Evolutionary conservation across 2,329 filamentous ascomycete genomes (phyloP), one percentile per base, ranked within the genome.

Genomic region (Diplocarpon mali): DNA sequence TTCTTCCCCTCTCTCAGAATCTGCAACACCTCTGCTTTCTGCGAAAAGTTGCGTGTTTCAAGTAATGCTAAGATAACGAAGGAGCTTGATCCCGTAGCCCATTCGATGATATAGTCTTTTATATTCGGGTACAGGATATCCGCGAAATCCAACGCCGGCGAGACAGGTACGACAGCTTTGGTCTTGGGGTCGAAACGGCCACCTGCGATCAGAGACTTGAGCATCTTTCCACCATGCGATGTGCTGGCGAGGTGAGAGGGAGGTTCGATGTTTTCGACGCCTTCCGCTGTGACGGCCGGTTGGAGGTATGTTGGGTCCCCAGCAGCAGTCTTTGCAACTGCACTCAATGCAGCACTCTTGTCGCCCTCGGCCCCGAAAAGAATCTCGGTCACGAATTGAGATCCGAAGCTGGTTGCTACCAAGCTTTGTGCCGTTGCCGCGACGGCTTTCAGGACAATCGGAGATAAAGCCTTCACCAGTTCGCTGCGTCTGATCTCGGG

Each of bases 201-300:
- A 35, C 92, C 92, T 44, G 87, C 82, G 17, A 95, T 88, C 7
- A 98, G 75, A 0, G 83, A 83, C 69, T 95, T 95, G 57, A 96
- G 74, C 80, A 95, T 83, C 47, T 87, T 82, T 13, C 85, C 87
- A 34, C 79, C 83, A 55, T 72, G 72, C 0, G 78, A 61, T 31
- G 75, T 72, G 56, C 75, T 69, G 20, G 78, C 75, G 44, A 83
- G 70, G 60, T 87, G 82, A 28, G 52, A 49, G 24, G 42, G 39
- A 10, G 53, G 38, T 8, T 47, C 35, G 13, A 44, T 44, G 16
- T 47, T 45, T 20, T 49, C 45, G 27, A 38, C 61, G 4, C 52
- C 54, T 17, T 69, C 67, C n/a, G 69, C 67, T 2, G 60, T 58
- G 31, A 60, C 59, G 17, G 64, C 62, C 27, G 53, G 52, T 24